Percentiles rank a stretch among this genome's conserved stretches.
Evolutionary conservation across 192 early-diverging fungal genomes (phyloP).

Genomic region (Radiomyces spectabilis): DNA sequence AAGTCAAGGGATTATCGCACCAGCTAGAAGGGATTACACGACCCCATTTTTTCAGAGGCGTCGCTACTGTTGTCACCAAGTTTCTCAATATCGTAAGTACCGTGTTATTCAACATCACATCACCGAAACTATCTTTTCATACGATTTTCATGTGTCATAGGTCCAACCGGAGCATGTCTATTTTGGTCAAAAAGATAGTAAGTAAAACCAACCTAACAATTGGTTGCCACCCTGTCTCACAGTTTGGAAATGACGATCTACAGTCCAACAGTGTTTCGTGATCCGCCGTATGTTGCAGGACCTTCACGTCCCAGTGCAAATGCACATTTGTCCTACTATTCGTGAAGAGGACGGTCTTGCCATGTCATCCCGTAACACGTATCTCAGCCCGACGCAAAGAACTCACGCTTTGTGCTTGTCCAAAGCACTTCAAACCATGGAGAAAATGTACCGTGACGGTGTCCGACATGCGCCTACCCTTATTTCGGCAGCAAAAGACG

Average conservation of each 20-base stretch:
- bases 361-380: slow-evolving; percentile 84
- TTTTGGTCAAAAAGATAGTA: slow-evolving; percentile 96
- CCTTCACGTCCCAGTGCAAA: slow-evolving; percentile 66
- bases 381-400: slow-evolving; percentile 68
- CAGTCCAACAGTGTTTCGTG: slow-evolving; percentile 81
- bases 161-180: slow-evolving; percentile 71
- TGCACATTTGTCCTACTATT: slow-evolving; percentile 67
- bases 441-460: slow-evolving; percentile 32
- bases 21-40: slow-evolving; percentile 90
- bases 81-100: slow-evolving; percentile 73
- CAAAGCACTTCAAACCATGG: slow-evolving; percentile 53
- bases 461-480: slow-evolving; percentile 32
- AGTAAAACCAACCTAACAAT: slow-evolving; percentile 2
- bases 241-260: background rate
- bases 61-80: slow-evolving; percentile 91
- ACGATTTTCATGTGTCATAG: slow-evolving; percentile 1
- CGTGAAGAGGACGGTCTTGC: slow-evolving; percentile 84
- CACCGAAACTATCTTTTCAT: background rate
- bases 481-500: slow-evolving; percentile 34
- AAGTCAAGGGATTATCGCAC: slow-evolving; percentile 81
- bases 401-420: slow-evolving; percentile 64
- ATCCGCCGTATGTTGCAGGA: slow-evolving; percentile 76
- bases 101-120: background rate
- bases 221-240: background rate
- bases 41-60: slow-evolving; percentile 95